Conservation (phyloP, 2,329 filamentous ascomycete species). For the Fusarium staphyleae region DNA sequence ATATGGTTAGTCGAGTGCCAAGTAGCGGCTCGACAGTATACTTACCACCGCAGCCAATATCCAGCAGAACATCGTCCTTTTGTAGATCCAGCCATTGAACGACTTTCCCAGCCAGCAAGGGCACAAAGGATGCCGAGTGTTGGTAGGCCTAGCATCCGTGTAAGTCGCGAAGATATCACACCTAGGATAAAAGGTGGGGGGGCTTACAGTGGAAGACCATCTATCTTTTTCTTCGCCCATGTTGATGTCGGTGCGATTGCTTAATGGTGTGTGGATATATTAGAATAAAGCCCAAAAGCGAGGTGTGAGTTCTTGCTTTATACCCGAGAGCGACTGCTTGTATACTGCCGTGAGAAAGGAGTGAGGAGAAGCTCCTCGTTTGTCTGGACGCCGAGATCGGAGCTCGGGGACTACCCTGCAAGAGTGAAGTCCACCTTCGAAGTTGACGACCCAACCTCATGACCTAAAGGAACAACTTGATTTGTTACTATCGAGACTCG, state of each 20-base stretch:
- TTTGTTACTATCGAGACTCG: slow-evolving; percentile 13
- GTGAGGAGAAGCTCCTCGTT: slow-evolving; percentile 26
- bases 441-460: slow-evolving; percentile 11
- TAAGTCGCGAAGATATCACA: slow-evolving; percentile 21
- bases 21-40: neutral
- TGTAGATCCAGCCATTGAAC: slow-evolving; percentile 65
- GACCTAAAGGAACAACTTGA: slow-evolving; percentile 19
- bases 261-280: neutral
- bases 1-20: slow-evolving; percentile 6
- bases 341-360: neutral
- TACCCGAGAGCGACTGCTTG: slow-evolving; percentile 8
- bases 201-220: slow-evolving; percentile 42
- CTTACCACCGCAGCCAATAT: slow-evolving; percentile 69
- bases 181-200: neutral
- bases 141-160: slow-evolving; percentile 60
- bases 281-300: neutral
- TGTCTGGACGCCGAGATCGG: slow-evolving; percentile 36
- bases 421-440: slow-evolving; percentile 1
- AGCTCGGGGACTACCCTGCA: slow-evolving; percentile 18
- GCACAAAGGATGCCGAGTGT: slow-evolving; percentile 68
- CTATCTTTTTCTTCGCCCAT: slow-evolving; percentile 41
- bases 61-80: slow-evolving; percentile 64
- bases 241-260: neutral
- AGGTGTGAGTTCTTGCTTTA: slow-evolving; percentile 16
- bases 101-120: slow-evolving; percentile 66